Conservation (phyloP, 2,329 filamentous ascomycete species). For the Stachybotrys chlorohalonatus region DNA sequence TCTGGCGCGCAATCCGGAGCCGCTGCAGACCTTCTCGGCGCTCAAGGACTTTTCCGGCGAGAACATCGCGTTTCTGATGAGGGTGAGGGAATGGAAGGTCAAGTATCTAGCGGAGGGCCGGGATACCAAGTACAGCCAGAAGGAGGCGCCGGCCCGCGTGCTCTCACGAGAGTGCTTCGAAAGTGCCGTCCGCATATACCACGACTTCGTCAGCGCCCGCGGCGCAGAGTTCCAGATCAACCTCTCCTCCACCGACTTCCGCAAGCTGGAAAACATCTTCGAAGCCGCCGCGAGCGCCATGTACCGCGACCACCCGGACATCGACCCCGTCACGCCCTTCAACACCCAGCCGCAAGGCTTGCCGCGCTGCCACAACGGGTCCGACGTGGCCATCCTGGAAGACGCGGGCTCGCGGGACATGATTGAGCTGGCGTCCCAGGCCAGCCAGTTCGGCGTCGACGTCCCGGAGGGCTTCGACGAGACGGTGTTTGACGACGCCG, state of each 20-base stretch:
- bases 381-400: neutral
- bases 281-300: constrained; percentile 36
- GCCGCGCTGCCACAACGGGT: constrained; percentile 1
- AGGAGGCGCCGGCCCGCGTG: constrained; percentile 13
- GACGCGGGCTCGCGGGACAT: neutral
- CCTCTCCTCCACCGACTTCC: constrained; percentile 44
- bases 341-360: constrained; percentile 4
- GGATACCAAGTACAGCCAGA: neutral
- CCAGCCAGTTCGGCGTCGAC: constrained; percentile 18
- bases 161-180: constrained; percentile 41
- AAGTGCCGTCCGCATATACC: constrained; percentile 51
- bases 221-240: constrained; percentile 59
- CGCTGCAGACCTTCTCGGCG: constrained; percentile 56
- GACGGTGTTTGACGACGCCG: constrained; percentile 48
- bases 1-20: constrained; percentile 47
- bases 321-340: constrained; percentile 30
- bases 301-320: constrained; percentile 23
- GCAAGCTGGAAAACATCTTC: constrained; percentile 45
- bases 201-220: constrained; percentile 46
- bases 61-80: constrained; percentile 58
- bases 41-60: constrained; percentile 60
- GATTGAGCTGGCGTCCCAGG: neutral
- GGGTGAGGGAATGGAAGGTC: constrained; percentile 47
- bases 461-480: constrained; percentile 39
- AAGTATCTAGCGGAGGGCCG: constrained; percentile 9